Evolutionary conservation across 2,329 filamentous ascomycete species (phyloP).

Genomic region (Diaporthe helianthi): DNA sequence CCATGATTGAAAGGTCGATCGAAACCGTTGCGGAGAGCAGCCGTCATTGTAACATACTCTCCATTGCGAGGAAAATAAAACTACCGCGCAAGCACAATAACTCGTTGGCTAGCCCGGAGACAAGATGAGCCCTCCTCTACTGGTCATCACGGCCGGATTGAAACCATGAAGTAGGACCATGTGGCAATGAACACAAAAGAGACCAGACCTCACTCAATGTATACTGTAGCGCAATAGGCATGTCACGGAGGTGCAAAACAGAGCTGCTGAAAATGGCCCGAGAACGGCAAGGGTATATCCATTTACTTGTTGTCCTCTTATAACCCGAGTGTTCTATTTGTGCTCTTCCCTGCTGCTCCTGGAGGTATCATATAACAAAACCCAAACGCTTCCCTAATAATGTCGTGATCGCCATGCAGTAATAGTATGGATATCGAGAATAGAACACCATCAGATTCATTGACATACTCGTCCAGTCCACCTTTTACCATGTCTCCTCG

Average conservation of each 20-base stretch:
- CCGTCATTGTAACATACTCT: constrained; percentile 11
- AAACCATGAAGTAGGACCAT: background rate
- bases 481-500: constrained; percentile 22
- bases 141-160: too few species aligned
- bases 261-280: background rate
- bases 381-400: constrained; percentile 27
- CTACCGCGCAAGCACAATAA: background rate
- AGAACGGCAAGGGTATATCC: constrained; percentile 26
- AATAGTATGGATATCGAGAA: constrained; percentile 21
- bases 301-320: background rate
- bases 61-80: background rate
- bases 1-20: background rate
- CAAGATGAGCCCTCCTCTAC: background rate
- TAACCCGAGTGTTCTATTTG: constrained; percentile 5
- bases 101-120: too few species aligned
- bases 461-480: background rate
- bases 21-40: constrained; percentile 1
- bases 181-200: background rate
- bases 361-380: constrained; percentile 35
- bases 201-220: background rate
- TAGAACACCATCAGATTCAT: constrained; percentile 9
- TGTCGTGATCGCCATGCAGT: constrained; percentile 1
- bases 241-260: too few species aligned
- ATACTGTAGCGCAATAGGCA: background rate
- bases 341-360: constrained; percentile 22